Percentiles rank a stretch among this genome's conserved stretches.
Conservation (phyloP, 371 early-diverging fungal species). For the Apophysomyces trapeziformis region DNA sequence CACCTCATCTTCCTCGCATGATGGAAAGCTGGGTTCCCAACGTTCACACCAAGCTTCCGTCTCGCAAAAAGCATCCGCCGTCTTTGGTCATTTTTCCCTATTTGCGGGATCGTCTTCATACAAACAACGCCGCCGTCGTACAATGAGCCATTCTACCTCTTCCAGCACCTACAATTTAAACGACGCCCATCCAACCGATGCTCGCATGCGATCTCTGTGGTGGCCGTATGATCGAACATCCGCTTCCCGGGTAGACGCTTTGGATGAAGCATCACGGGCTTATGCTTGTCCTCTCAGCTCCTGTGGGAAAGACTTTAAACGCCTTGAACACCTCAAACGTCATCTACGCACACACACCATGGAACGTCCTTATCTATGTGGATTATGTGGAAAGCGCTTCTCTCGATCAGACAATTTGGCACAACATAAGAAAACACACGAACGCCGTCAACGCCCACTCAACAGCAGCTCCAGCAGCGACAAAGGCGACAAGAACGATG, state of each 20-base stretch:
- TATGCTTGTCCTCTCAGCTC: constrained; percentile 50
- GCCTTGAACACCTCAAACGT: constrained; percentile 83
- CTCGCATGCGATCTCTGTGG: constrained; percentile 4
- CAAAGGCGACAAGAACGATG: constrained; percentile 10
- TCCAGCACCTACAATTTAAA: constrained; percentile 4
- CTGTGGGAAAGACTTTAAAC: constrained; percentile 65
- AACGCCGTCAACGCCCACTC: constrained; percentile 11
- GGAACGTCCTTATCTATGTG: constrained; percentile 67
- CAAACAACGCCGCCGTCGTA: constrained; percentile 74
- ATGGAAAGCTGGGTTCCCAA: constrained; percentile 3
- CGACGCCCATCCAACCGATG: not conserved
- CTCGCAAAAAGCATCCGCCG: constrained; percentile 33
- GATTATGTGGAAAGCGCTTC: constrained; percentile 69
- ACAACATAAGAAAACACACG: constrained; percentile 73
- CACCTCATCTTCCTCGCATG: constrained; percentile 1
- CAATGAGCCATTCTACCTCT: constrained; percentile 23
- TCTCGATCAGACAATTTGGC: constrained; percentile 73
- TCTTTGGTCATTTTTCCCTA: constrained; percentile 67
- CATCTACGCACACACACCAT: constrained; percentile 80
- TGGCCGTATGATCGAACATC: constrained; percentile 6
- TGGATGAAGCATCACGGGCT: constrained; percentile 17
- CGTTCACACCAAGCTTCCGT: constrained; percentile 6
- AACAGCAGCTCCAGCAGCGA: constrained; percentile 12
- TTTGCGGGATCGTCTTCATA: constrained; percentile 75
- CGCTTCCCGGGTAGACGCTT: constrained; percentile 1